Base-by-base conservation (phyloP, 495 filamentous ascomycete species). In the Bryoglossum gracile region DNA sequence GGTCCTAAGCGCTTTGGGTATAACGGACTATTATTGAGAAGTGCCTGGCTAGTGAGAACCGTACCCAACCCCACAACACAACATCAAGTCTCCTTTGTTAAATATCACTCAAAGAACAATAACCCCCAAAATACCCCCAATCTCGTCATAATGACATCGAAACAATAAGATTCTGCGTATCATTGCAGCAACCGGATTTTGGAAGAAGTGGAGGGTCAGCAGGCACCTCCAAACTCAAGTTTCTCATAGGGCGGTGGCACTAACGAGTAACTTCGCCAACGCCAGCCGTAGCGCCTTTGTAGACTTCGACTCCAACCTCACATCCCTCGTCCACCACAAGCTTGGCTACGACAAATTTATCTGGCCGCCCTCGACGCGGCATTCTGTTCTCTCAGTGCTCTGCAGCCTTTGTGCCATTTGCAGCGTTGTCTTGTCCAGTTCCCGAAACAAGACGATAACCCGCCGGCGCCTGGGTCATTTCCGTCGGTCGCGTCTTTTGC, bases 401-500 rank as follows among this genome's bases (percentile, higher is more conserved):
- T 22, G 26, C 14, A n/a, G n/a, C n/a, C n/a, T n/a, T n/a, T n/a
- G n/a, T n/a, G n/a, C 41, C n/a, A 16, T 34, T 36, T 34, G 32
- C 34, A 8, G n/a, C 13, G 10, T 34, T 11, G 19, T 14, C 24
- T 39, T 36, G 4, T 34, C 32, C 50, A 52, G n/a, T n/a, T n/a
- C n/a, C n/a, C n/a, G n/a, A n/a, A n/a, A n/a, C n/a, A n/a, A n/a
- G n/a, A n/a, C n/a, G n/a, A n/a, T n/a, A n/a, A n/a, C 22, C 10
- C 14, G 43, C 37, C 42, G n/a, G 34, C 47, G 28, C 47, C 36
- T 51, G 30, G 43, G 45, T 30, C 43, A 34, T 30, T 32, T 35
- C 48, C 40, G 47, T 46, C 43, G 35, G 53, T 55, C 53, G 53
- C 53, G 53, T 51, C 51, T 34, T 18, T 45, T 51, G 48, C 50